Conservation (phyloP, 805 yeast species). For the Barnettozyma californica region DNA sequence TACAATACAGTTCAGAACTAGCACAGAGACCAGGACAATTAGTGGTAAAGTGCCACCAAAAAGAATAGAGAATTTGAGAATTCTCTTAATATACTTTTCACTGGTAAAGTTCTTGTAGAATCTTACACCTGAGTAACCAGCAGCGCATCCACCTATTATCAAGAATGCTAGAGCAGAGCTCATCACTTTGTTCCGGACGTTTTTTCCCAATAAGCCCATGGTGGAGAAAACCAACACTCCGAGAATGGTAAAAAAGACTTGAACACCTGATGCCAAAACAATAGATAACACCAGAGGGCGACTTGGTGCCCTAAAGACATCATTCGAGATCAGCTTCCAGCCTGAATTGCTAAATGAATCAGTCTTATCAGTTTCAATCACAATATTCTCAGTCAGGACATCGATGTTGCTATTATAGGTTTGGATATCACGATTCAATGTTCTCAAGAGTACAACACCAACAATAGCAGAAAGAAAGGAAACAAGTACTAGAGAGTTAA, state of each 20-base stretch:
- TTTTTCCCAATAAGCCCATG: conserved; percentile 54
- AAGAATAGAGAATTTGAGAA: conserved; percentile 29
- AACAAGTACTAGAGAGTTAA: conserved; percentile 65
- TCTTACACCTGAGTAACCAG: conserved; percentile 68
- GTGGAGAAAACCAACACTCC: conserved; percentile 58
- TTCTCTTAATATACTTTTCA: conserved; percentile 14
- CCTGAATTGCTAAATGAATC: conserved; percentile 29
- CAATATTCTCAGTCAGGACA: conserved; percentile 20
- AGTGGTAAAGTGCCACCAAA: conserved; percentile 48
- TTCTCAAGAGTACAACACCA: conserved; percentile 54
- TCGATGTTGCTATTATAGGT: conserved; percentile 25
- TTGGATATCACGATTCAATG: conserved; percentile 47
- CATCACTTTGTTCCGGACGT: conserved; percentile 61
- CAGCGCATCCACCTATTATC: conserved; percentile 64
- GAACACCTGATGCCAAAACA: conserved; percentile 69
- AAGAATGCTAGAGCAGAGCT: conserved; percentile 56
- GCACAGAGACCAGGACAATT: conserved; percentile 41
- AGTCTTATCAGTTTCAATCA: conserved; percentile 22
- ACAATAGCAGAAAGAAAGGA: conserved; percentile 57
- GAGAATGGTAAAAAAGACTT: conserved; percentile 57
- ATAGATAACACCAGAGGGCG: conserved; percentile 46
- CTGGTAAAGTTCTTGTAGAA: conserved; percentile 52
- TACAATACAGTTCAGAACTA: conserved; percentile 59
- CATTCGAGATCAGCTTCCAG: conserved; percentile 52
- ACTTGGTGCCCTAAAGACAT: conserved; percentile 49